Evolutionary conservation across 192 early-diverging fungal genomes (phyloP), one percentile per base, ranked within the genome.

Genomic region (Backusella luteola): DNA sequence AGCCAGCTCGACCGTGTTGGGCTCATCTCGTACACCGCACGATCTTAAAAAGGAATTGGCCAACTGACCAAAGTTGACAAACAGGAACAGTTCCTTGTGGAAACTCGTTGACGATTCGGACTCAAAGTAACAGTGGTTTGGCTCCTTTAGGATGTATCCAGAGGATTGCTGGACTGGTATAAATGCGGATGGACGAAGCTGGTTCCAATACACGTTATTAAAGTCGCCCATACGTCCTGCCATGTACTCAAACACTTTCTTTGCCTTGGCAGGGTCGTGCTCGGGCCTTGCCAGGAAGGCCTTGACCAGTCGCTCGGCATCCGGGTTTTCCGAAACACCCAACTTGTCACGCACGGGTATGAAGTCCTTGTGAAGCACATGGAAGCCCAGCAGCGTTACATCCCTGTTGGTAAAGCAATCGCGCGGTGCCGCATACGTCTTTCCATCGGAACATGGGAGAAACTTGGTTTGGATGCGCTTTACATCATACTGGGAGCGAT

Each of bases 11-110:
- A 88, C 53, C 1, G 93, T 89, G 0, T 92, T 87, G 0, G 95
- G 94, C 67, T 94, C 91, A 41, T 92, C 89, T 70, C 91, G 91
- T 12, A 96, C 93, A 67, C 96, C 96, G 74, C 96, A 97, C 1
- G 89, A 85, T 34, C 90, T 88, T 53, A 97, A 79, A 69, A 97
- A 97, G 9, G 86, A 79, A 78, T 95, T 93, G 12, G 93, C 95
- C 1, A 81, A 49, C 0, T 80, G 49, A 1, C 94, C 93, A 83
- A 95, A 96, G 77, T 95, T 91, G 39, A 92, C 82, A 26, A 84
- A 89, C 0, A 79, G 75, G 73, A 92, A 85, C 6, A 92, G 83
- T 15, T 86, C 85, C 21, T 78, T 81, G 67, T 87, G 87, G 35
- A 80, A 86, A 21, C 77, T 86, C 9, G 79, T 75, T 0, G 76